Evolutionary conservation across 805 yeast species (phyloP).

Genomic region (Candida berthetii): DNA sequence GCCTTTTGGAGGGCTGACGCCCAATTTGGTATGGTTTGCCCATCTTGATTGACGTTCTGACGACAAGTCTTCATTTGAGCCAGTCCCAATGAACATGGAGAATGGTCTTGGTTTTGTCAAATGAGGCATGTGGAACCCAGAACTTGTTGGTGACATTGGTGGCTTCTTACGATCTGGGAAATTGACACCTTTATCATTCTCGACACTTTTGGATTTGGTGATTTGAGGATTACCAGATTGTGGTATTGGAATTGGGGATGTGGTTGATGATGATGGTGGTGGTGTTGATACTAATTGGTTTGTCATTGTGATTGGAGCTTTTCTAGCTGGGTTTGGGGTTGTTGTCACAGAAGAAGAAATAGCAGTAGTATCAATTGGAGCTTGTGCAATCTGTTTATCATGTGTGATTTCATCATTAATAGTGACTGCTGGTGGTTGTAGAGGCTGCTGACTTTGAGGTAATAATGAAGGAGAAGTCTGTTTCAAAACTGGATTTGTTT

Average conservation of each 20-base stretch:
- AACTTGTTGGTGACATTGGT: neutral
- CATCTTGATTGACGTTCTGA: constrained; percentile 22
- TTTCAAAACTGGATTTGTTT: neutral
- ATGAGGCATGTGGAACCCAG: neutral
- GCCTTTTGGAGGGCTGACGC: constrained; percentile 19
- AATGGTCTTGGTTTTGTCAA: neutral
- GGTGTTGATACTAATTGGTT: too few relatives aligned
- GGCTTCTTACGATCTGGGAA: neutral
- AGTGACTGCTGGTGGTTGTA: too few relatives aligned
- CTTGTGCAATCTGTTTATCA: too few relatives aligned
- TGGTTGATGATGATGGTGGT: too few relatives aligned
- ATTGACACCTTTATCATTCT: constrained; percentile 1
- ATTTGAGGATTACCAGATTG: neutral
- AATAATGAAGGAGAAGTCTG: neutral
- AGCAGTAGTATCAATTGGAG: too few relatives aligned
- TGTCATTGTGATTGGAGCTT: neutral
- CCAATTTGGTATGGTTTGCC: constrained; percentile 9
- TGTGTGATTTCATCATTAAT: too few relatives aligned
- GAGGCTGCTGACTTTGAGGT: too few relatives aligned
- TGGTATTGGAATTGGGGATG: neutral
- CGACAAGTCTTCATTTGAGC: neutral
- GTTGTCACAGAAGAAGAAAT: too few relatives aligned
- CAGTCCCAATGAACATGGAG: neutral
- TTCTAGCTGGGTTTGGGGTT: too few relatives aligned
- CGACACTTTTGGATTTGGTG: constrained; percentile 9